Percentiles rank a stretch among this genome's conserved stretches.
phyloP scores from a whole-genome alignment of 331 rosid species.

The Erythrophleum ivorense region DNA sequence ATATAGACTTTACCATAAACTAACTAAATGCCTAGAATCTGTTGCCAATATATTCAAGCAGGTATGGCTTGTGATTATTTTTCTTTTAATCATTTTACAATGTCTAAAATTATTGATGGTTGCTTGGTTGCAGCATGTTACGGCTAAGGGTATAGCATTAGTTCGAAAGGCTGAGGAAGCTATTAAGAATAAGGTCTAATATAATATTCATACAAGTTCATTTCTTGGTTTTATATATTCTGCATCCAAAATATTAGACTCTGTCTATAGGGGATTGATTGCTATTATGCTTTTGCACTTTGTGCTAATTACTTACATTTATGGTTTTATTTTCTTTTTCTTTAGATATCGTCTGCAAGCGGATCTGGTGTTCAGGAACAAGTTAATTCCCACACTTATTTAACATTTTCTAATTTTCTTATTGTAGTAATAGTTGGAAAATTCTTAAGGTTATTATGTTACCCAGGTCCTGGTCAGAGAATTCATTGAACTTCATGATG shows the following conservation, averaged over 20 bases:
- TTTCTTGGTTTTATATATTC: conserved; percentile 10
- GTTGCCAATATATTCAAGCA: conserved; percentile 60
- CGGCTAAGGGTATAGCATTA: conserved; percentile 69
- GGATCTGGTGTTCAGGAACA: conserved; percentile 67
- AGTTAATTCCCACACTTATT: conserved; percentile 35
- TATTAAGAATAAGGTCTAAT: conserved; percentile 59
- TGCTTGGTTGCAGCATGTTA: conserved; percentile 64
- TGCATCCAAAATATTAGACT: neutral
- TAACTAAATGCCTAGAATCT: too few species aligned
- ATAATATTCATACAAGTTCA: neutral
- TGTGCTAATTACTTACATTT: conserved; percentile 7
- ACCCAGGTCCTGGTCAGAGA: conserved; percentile 74
- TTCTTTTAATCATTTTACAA: neutral
- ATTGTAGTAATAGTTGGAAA: conserved; percentile 18
- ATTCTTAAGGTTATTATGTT: conserved; percentile 26
- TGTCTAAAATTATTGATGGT: conserved; percentile 26
- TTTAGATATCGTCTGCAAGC: conserved; percentile 54
- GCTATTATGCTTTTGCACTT: too few species aligned
- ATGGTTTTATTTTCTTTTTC: conserved; percentile 29
- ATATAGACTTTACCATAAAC: conserved; percentile 58
- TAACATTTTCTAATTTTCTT: neutral
- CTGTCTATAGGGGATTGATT: too few species aligned
- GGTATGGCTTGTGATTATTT: conserved; percentile 41
- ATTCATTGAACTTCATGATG: conserved; percentile 78
- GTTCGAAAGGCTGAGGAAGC: conserved; percentile 83